These are phyloP conservation scores for Amanita thiersii DNA, from an alignment of 768 basidiomycete genomes.

Conservation along the genomic window DNA sequence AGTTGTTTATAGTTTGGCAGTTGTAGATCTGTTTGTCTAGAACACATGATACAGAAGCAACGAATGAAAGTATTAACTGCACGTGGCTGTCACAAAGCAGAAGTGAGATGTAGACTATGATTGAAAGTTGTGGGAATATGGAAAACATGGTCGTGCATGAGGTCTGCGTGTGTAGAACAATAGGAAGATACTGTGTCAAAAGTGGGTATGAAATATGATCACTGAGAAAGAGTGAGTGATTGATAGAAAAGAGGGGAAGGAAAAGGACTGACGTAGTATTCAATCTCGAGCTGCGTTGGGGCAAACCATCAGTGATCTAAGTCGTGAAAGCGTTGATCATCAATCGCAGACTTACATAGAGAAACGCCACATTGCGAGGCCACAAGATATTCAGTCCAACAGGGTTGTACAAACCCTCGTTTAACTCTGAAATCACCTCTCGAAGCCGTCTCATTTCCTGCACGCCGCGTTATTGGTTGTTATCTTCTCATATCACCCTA, in stretches of 20 bases:
- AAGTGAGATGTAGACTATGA: background rate
- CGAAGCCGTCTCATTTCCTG: constrained; percentile 77
- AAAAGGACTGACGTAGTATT: constrained; percentile 71
- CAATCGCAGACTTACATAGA: constrained; percentile 67
- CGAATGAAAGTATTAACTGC: too few relatives aligned
- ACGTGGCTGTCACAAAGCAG: too few relatives aligned
- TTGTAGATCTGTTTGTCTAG: too few relatives aligned
- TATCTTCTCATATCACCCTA: constrained; percentile 1
- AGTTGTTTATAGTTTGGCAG: too few relatives aligned
- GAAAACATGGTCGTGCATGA: background rate
- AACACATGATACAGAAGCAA: too few relatives aligned
- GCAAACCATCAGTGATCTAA: background rate
- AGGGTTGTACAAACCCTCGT: constrained; percentile 72
- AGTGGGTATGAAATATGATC: background rate
- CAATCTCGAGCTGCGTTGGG: constrained; percentile 86
- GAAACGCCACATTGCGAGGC: constrained; percentile 78
- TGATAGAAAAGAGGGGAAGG: constrained; percentile 3
- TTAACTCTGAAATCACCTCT: constrained; percentile 55
- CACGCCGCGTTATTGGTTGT: background rate
- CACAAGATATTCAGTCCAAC: constrained; percentile 82
- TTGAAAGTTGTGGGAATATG: background rate
- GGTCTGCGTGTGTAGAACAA: background rate
- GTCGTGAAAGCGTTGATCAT: background rate
- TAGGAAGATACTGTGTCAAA: background rate
- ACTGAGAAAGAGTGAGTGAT: constrained; percentile 1